Percentiles rank a stretch among this genome's conserved stretches.
phyloP scores from a whole-genome alignment of 1,139 yeast genomes.

The Yamadazyma membranifaciens region DNA sequence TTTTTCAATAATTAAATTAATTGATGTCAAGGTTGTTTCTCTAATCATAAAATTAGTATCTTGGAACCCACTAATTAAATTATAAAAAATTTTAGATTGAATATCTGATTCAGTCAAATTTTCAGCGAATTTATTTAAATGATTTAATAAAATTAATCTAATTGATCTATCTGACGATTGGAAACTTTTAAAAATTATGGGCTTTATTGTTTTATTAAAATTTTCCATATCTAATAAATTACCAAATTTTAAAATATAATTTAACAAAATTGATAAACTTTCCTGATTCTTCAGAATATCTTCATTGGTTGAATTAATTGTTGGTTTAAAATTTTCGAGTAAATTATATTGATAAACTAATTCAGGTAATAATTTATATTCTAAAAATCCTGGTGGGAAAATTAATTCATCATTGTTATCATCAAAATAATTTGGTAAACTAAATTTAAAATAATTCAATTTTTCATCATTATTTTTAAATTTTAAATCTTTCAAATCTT shows the following conservation, averaged over 20 bases:
- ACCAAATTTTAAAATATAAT: conserved; percentile 46
- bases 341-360: conserved; percentile 39
- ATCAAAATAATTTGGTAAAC: conserved; percentile 28
- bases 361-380: conserved; percentile 67
- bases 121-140: conserved; percentile 55
- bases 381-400: conserved; percentile 62
- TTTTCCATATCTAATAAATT: conserved; percentile 34
- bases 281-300: conserved; percentile 37
- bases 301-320: conserved; percentile 25
- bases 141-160: conserved; percentile 65
- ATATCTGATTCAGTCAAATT: conserved; percentile 59
- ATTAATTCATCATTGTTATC: conserved; percentile 19
- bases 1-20: conserved; percentile 61
- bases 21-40: conserved; percentile 75
- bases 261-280: conserved; percentile 41
- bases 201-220: conserved; percentile 53
- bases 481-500: conserved; percentile 51
- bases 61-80: conserved; percentile 72
- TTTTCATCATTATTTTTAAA: conserved; percentile 52
- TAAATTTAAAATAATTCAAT: conserved; percentile 49
- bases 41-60: conserved; percentile 82
- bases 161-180: conserved; percentile 72
- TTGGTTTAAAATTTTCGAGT: conserved; percentile 20
- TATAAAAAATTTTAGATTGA: conserved; percentile 67
- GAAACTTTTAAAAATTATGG: conserved; percentile 63